phyloP scores from a whole-genome alignment of 768 basidiomycete species.

The Boletus bicolor region DNA sequence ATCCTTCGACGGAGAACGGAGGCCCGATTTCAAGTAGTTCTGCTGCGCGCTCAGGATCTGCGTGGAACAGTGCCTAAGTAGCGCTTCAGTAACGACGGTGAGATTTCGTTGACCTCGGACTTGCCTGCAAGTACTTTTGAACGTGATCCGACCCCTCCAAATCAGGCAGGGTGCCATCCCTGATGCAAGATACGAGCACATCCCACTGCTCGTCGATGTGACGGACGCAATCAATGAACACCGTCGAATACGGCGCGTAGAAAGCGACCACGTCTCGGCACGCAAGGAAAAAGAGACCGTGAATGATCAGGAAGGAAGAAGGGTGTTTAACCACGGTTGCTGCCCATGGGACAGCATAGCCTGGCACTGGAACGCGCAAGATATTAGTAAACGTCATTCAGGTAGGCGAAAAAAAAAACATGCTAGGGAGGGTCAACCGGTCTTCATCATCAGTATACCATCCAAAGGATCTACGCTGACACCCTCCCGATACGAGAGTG shows the following conservation, averaged over 20 bases:
- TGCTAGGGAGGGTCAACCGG: neutral
- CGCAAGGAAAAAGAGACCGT: slow-evolving; percentile 22
- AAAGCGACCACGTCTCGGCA: slow-evolving; percentile 2
- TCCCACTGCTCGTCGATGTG: slow-evolving; percentile 19
- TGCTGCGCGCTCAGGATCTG: slow-evolving; percentile 18
- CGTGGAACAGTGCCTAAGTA: slow-evolving; percentile 8
- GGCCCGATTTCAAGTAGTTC: slow-evolving; percentile 17
- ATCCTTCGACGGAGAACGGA: slow-evolving; percentile 13
- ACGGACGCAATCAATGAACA: slow-evolving; percentile 12
- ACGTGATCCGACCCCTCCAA: slow-evolving; percentile 11
- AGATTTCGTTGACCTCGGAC: neutral
- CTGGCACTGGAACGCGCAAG: slow-evolving; percentile 7
- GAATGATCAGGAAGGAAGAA: slow-evolving; percentile 19
- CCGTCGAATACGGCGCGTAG: neutral
- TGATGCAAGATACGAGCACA: slow-evolving; percentile 14
- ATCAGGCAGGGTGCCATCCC: slow-evolving; percentile 15
- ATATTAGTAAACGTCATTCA: neutral
- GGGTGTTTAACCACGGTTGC: slow-evolving; percentile 11
- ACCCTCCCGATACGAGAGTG: neutral
- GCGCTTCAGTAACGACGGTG: neutral
- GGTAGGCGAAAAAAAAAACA: neutral
- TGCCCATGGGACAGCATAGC: slow-evolving; percentile 15
- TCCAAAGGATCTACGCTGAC: slow-evolving; percentile 5
- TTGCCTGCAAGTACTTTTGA: slow-evolving; percentile 14
- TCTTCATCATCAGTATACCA: slow-evolving; percentile 12